Percentiles rank a stretch among this genome's conserved stretches.
Evolutionary conservation across 129 eudicot species (phyloP).

Genomic region (Kitagawia praeruptora): DNA sequence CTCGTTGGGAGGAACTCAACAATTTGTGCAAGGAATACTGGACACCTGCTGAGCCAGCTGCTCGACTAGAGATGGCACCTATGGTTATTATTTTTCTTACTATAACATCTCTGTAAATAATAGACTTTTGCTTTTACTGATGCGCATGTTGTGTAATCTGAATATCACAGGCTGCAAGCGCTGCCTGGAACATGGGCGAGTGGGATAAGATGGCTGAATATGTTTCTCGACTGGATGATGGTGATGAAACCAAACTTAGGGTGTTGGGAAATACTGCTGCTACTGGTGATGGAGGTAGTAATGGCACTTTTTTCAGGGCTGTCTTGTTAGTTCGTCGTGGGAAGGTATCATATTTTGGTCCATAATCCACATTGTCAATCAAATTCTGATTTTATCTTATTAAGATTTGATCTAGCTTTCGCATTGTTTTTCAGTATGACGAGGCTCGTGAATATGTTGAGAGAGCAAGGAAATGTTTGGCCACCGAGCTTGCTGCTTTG

Average conservation of each 20-base stretch:
- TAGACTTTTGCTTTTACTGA: constrained; percentile 3
- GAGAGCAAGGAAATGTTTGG: constrained; percentile 96
- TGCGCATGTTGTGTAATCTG: neutral
- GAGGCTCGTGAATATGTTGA: constrained; percentile 96
- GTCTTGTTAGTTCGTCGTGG: constrained; percentile 83
- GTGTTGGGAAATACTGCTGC: constrained; percentile 86
- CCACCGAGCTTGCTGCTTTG: constrained; percentile 98
- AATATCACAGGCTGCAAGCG: constrained; percentile 72
- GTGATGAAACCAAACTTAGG: constrained; percentile 82
- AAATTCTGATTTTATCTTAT: neutral
- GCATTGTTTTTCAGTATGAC: constrained; percentile 49
- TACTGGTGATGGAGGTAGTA: constrained; percentile 92
- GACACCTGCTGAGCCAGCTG: constrained; percentile 97
- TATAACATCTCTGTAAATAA: neutral
- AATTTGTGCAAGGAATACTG: constrained; percentile 87
- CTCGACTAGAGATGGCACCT: constrained; percentile 99
- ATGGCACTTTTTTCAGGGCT: constrained; percentile 91
- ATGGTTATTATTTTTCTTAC: constrained; percentile 38
- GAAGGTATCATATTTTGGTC: constrained; percentile 44
- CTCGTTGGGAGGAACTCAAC: constrained; percentile 99
- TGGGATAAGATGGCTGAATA: constrained; percentile 99
- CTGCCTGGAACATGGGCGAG: constrained; percentile 99
- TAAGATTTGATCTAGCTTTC: constrained; percentile 4
- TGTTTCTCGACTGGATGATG: constrained; percentile 88
- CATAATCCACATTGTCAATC: neutral